Conservation (phyloP, 2,329 filamentous ascomycete species). For the Exophiala aquamarina region DNA sequence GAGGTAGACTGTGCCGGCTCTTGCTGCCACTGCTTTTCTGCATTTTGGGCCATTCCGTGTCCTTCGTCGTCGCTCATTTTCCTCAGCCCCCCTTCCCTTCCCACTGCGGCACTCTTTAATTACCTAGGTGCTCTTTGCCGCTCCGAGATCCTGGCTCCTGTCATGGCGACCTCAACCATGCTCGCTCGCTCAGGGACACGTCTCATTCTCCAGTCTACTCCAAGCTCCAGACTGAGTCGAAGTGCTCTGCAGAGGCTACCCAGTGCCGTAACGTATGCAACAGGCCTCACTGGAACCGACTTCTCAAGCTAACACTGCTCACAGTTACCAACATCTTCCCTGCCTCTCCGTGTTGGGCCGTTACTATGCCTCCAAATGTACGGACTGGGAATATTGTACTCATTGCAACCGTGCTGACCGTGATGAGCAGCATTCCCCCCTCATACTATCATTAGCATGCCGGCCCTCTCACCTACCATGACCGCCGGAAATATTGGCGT, state of each 20-base stretch:
- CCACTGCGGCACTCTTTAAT: constrained; percentile 9
- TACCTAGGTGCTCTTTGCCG: not conserved
- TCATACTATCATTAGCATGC: constrained; percentile 96
- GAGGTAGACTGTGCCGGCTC: constrained; percentile 6
- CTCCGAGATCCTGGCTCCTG: constrained; percentile 28
- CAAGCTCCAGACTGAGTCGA: constrained; percentile 43
- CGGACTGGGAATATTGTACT: constrained; percentile 12
- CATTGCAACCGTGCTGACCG: constrained; percentile 23
- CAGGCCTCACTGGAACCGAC: not conserved
- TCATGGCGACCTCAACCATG: constrained; percentile 56
- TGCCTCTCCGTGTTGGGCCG: constrained; percentile 61
- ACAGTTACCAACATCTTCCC: constrained; percentile 36
- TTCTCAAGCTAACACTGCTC: constrained; percentile 13
- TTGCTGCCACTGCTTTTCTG: constrained; percentile 12
- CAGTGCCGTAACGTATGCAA: constrained; percentile 41
- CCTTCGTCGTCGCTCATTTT: constrained; percentile 25
- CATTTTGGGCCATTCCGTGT: not conserved
- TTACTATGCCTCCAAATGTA: constrained; percentile 71
- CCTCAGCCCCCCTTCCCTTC: constrained; percentile 4
- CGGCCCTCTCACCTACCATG: constrained; percentile 97
- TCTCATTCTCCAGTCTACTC: constrained; percentile 41
- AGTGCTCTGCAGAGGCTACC: constrained; percentile 42
- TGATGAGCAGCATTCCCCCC: constrained; percentile 74
- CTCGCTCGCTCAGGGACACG: constrained; percentile 46
- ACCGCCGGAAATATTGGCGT: constrained; percentile 90